Base-by-base conservation (phyloP, 2,329 filamentous ascomycete genomes). In the Apiospora phragmitis region DNA sequence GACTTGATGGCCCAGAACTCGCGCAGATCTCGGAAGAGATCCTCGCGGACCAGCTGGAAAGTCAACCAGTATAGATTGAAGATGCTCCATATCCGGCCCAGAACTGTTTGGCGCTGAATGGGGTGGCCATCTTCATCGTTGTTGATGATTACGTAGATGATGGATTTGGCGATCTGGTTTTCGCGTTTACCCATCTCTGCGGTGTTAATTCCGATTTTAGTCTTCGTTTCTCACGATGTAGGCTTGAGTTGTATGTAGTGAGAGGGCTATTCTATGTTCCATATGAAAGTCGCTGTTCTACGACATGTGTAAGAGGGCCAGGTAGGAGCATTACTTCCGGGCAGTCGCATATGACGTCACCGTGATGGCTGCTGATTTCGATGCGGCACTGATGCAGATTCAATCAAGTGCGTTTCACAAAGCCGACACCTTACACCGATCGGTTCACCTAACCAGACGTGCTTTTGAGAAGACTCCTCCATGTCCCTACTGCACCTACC, bases 1-100 rank as follows among this genome's bases (percentile, higher is more conserved):
- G 89, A 86, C 32, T 85, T 79, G 43, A 90, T 84, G 5, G 81
- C 71, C 88, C 89, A 91, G 24, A 82, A 79, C 7, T 72, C 72
- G 9, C 75, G 76, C 41, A 79, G 70, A 21, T 74, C 73, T 0
- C 84, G 83, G 77, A 91, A 90, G 74, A 91, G 68, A 24, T 79
- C 78, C 1, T 72, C 70, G 8, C 73, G 76, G 29, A 79, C 74
- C 12, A 78, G 72, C 38, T 74, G 74, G 55, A 79, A 78, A 26
- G 74, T 76, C 42, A 80, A 67, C 77, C 76, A 79, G 73, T 77
- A 87, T 11, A 80, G 65, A 24, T 78, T 77, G 70, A 84, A 80
- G 24, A 83, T 68, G 26, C 84, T 80, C 32, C 88, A 73, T 55
- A 89, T 80, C 55, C 83, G 82, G 29, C 81, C 80, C 26, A 89